Base-by-base conservation (phyloP, 352 stramenopile species). In the Elongisporangium prolatum region DNA sequence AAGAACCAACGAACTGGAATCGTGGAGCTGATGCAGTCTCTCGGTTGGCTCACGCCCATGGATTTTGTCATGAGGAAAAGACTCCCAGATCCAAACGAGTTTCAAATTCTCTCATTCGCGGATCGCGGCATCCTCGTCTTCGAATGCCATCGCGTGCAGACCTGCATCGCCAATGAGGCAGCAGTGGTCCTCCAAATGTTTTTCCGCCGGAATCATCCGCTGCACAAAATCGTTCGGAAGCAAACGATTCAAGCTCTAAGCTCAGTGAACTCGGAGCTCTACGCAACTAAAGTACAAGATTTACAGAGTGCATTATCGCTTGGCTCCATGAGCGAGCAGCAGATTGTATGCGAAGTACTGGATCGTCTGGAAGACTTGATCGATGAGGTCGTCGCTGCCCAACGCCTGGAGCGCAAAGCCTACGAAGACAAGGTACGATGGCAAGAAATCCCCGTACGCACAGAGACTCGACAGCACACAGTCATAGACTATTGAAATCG, bases 51-150 rank as follows among this genome's bases (percentile, higher is more conserved):
- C 3, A 71, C 72, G 0, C 74, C 69, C 9, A 60, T 84, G 52
- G 67, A 77, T 37, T 65, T 75, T n/a, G 60, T 22, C 22, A 56
- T 72, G 14, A 47, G 28, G n/a, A 48, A 40, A 10, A 5, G 38
- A 5, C 54, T 66, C 1, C 57, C 70, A 7, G 62, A 69, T 18
- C 62, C 69, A 18, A 47, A 63, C 3, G 54, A 63, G 22, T 63
- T 71, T 3, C 34, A 51, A 2, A 55, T 62, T 14, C 50, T 84
- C 4, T 63, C 64, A 9, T 74, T 80, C 54, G 63, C 74, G 11
- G 62, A 70, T 38, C 69, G 74, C 17, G 69, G 72, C 2, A 54
- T 65, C 17, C 68, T 84, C n/a, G 65, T 84, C 17, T 84, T 68
- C 25, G 74, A 79, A 52, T 69, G 62, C 10, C 72, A 84, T 60